phyloP scores from a whole-genome alignment of 371 early-diverging fungal genomes.

The Mortierella polycephala region DNA sequence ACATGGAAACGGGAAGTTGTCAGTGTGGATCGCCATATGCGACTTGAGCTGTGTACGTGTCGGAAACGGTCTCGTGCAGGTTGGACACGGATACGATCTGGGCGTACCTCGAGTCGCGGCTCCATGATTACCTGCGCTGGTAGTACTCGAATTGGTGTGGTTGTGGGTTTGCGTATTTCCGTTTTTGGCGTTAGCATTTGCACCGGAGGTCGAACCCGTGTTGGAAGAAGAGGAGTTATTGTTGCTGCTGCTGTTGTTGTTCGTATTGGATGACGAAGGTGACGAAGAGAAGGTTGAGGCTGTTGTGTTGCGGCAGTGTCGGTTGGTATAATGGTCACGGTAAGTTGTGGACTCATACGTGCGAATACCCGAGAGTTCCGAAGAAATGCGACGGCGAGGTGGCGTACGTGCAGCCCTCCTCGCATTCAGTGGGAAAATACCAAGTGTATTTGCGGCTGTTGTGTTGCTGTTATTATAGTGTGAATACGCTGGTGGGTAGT shows the following conservation, averaged over 20 bases:
- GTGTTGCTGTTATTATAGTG: not conserved
- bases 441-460: not conserved
- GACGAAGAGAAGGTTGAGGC: slow-evolving; percentile 4
- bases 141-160: not conserved
- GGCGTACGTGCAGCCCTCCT: slow-evolving; percentile 20
- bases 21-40: slow-evolving; percentile 51
- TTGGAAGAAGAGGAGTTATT: too few relatives aligned
- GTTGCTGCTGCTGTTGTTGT: slow-evolving; percentile 12
- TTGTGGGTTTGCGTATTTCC: not conserved
- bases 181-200: slow-evolving; percentile 10
- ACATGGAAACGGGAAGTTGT: slow-evolving; percentile 49
- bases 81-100: slow-evolving; percentile 46
- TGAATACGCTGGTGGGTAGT: not conserved
- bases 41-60: slow-evolving; percentile 52
- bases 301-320: slow-evolving; percentile 6
- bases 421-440: not conserved
- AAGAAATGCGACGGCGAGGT: slow-evolving; percentile 9
- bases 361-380: slow-evolving; percentile 15
- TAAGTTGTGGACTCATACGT: slow-evolving; percentile 22
- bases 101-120: slow-evolving; percentile 1
- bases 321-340: slow-evolving; percentile 14
- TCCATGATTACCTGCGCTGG: not conserved
- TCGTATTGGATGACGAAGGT: slow-evolving; percentile 5
- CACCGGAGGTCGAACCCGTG: not conserved
- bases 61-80: slow-evolving; percentile 46